phyloP scores from a whole-genome alignment of 2,329 filamentous ascomycete genomes.

The Trichophyton mentagrophytes region DNA sequence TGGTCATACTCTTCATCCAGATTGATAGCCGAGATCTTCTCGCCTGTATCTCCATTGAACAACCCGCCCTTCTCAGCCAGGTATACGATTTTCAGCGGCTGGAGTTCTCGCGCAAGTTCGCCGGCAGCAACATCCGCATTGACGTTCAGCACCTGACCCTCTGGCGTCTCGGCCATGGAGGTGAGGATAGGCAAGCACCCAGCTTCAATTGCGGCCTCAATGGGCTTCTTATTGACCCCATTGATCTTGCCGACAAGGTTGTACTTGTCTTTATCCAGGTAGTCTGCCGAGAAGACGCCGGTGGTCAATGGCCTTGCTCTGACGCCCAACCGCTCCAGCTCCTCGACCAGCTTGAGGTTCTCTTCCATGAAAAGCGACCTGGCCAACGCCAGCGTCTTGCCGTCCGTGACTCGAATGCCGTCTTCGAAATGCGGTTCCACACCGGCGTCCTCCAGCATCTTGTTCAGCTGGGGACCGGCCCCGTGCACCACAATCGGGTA shows the following conservation, averaged over 20 bases:
- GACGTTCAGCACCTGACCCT: slow-evolving; percentile 89
- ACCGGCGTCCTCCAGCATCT: slow-evolving; percentile 74
- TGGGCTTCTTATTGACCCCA: slow-evolving; percentile 75
- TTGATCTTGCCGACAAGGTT: slow-evolving; percentile 93
- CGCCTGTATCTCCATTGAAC: slow-evolving; percentile 82
- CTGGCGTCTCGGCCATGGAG: slow-evolving; percentile 86
- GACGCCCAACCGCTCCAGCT: slow-evolving; percentile 79
- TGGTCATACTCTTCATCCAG: slow-evolving; percentile 90
- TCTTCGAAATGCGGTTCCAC: slow-evolving; percentile 94
- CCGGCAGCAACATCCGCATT: slow-evolving; percentile 95
- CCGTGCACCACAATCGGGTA: slow-evolving; percentile 95
- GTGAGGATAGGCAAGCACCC: slow-evolving; percentile 88
- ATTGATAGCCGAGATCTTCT: slow-evolving; percentile 96
- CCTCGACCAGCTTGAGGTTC: slow-evolving; percentile 81
- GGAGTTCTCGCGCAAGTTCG: slow-evolving; percentile 73
- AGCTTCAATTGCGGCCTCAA: slow-evolving; percentile 80
- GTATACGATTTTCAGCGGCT: slow-evolving; percentile 95
- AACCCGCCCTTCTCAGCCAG: slow-evolving; percentile 96
- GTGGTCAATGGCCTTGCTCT: slow-evolving; percentile 77
- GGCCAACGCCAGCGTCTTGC: slow-evolving; percentile 82
- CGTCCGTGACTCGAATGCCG: slow-evolving; percentile 89
- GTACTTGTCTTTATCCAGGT: slow-evolving; percentile 92
- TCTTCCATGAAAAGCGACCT: slow-evolving; percentile 89
- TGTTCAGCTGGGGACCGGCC: slow-evolving; percentile 88
- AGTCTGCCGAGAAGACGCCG: slow-evolving; percentile 84